A percentile compares a stretch with the other conserved stretches of the same genome.
Evolutionary conservation across 1,139 yeast genomes (phyloP).

Genomic region (Trichomonascaceae sp.): DNA sequence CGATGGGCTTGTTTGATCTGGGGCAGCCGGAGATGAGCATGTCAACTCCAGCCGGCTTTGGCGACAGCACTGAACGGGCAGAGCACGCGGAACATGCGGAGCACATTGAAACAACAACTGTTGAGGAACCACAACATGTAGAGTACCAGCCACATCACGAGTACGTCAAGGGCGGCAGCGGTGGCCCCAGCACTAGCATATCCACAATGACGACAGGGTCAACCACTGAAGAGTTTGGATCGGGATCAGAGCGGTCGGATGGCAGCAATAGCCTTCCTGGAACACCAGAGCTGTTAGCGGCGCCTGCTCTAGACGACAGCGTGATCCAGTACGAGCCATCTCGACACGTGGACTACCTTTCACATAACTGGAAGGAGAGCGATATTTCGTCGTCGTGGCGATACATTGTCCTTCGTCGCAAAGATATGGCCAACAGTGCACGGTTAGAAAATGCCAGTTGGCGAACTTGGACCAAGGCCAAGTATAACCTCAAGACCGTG

Average conservation of each 20-base stretch:
- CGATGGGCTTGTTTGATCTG: conserved; percentile 61
- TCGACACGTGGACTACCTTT: conserved; percentile 83
- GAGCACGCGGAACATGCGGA: background rate
- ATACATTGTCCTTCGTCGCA: conserved; percentile 70
- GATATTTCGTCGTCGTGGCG: conserved; percentile 95
- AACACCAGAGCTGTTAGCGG: conserved; percentile 27
- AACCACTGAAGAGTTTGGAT: conserved; percentile 3
- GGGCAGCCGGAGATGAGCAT: background rate
- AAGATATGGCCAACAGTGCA: conserved; percentile 42
- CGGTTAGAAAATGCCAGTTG: conserved; percentile 73
- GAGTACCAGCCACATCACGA: no score
- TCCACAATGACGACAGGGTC: conserved; percentile 1
- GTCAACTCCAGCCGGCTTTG: background rate
- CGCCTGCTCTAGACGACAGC: conserved; percentile 52
- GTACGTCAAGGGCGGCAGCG: background rate
- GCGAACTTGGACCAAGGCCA: conserved; percentile 83
- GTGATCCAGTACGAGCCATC: conserved; percentile 72
- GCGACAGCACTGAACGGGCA: background rate
- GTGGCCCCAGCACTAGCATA: background rate
- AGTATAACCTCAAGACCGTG: conserved; percentile 56
- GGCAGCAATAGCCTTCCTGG: conserved; percentile 11
- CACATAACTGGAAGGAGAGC: conserved; percentile 90
- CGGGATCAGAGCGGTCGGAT: conserved; percentile 5
- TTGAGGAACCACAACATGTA: no score
- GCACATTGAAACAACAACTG: background rate